Evolutionary conservation across 1,284 basidiomycete species (phyloP).

Genomic region (Melampsora americana): DNA sequence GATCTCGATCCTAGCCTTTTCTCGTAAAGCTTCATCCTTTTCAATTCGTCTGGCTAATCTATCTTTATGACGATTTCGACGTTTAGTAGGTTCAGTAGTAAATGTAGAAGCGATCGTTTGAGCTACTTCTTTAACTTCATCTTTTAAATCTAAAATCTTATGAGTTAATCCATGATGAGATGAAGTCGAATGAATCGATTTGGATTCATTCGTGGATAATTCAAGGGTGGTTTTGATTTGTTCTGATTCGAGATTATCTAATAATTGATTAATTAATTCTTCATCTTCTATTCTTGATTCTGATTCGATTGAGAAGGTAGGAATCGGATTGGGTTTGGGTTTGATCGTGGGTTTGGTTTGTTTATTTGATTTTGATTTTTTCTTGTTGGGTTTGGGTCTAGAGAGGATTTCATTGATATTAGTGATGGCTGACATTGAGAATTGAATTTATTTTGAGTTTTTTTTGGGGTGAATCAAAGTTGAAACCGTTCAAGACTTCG

Average conservation of each 20-base stretch:
- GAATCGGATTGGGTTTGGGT: neutral
- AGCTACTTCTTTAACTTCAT: neutral
- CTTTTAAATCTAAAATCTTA: no score
- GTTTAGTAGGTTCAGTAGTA: neutral
- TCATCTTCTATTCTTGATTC: neutral
- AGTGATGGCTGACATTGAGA: neutral
- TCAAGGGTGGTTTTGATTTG: no score
- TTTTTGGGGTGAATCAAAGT: no score
- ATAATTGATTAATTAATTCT: neutral
- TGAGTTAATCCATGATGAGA: no score
- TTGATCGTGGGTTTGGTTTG: neutral
- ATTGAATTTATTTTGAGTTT: no score
- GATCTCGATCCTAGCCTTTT: constrained; percentile 16
- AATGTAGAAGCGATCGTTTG: neutral
- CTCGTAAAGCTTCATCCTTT: constrained; percentile 6
- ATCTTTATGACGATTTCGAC: constrained; percentile 13
- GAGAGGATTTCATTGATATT: neutral
- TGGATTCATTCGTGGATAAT: neutral
- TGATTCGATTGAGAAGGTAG: neutral
- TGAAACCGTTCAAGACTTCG: no score
- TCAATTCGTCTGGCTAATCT: constrained; percentile 18
- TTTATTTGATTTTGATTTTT: neutral
- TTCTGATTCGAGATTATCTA: neutral
- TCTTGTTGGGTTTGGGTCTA: neutral
- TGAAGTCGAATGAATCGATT: neutral